A percentile compares a stretch with the other conserved stretches of the same genome.
Evolutionary conservation across 257 asterid genomes (phyloP).

Genomic region (Mitragyna speciosa): DNA sequence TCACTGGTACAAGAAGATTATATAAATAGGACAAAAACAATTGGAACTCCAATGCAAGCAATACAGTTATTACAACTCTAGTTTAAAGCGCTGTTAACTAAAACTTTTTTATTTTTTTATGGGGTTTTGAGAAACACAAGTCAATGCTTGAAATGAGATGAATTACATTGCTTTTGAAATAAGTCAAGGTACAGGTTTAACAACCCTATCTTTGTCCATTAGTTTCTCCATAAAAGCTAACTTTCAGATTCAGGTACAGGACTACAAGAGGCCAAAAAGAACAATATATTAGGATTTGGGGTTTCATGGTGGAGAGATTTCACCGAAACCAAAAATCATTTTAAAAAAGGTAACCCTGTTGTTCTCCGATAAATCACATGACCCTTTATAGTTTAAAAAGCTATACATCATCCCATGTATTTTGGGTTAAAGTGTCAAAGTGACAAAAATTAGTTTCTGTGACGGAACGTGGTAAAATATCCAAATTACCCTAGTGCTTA

Average conservation of each 20-base stretch:
- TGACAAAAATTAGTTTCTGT: too few relatives aligned
- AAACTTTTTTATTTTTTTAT: not conserved
- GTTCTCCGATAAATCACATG: too few relatives aligned
- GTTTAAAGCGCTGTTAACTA: constrained; percentile 18
- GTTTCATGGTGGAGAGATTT: not conserved
- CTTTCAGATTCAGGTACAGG: constrained; percentile 3
- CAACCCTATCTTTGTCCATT: not conserved
- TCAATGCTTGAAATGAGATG: constrained; percentile 26
- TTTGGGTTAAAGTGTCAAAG: too few relatives aligned
- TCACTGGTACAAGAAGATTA: constrained; percentile 27
- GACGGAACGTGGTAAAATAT: too few relatives aligned
- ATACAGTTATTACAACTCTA: constrained; percentile 4
- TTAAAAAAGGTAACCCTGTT: too few relatives aligned
- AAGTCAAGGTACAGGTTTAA: not conserved
- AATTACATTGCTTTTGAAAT: not conserved
- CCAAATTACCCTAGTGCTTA: too few relatives aligned
- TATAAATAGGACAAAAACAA: constrained; percentile 35
- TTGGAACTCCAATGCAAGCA: constrained; percentile 31
- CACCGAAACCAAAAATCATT: not conserved
- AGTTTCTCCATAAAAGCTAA: constrained; percentile 5
- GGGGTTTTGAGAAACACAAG: constrained; percentile 32
- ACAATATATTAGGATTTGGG: not conserved
- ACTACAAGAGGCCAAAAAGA: not conserved
- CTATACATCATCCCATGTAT: too few relatives aligned
- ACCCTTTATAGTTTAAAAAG: too few relatives aligned